Conservation (phyloP, 768 basidiomycete species). For the Bullera alba region DNA sequence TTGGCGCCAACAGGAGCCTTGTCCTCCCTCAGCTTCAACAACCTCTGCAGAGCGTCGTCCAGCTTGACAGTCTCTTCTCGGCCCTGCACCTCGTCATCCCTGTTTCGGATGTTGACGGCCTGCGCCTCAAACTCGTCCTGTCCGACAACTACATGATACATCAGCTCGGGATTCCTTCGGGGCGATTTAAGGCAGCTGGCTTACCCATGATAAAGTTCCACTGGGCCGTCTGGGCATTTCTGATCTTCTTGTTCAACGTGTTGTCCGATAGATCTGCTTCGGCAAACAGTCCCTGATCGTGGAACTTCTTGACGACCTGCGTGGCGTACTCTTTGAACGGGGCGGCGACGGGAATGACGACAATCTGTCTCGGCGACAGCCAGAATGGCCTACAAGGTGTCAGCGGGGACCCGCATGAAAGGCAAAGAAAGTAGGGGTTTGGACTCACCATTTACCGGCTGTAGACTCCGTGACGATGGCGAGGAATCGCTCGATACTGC, state of each 20-base stretch:
- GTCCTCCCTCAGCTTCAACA: constrained; percentile 49
- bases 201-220: constrained; percentile 95
- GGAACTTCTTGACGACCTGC: constrained; percentile 65
- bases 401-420: background rate
- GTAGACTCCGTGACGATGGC: constrained; percentile 96
- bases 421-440: background rate
- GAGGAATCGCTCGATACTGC: constrained; percentile 89
- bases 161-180: background rate
- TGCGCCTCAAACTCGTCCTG: constrained; percentile 77
- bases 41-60: constrained; percentile 62
- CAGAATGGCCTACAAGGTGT: constrained; percentile 76
- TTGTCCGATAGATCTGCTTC: constrained; percentile 89
- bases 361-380: constrained; percentile 90
- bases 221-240: constrained; percentile 93
- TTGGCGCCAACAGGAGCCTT: background rate
- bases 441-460: constrained; percentile 84
- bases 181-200: constrained; percentile 30
- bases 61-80: constrained; percentile 59
- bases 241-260: constrained; percentile 92
- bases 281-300: constrained; percentile 66
- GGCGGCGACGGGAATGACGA: constrained; percentile 86
- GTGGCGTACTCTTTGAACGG: constrained; percentile 86
- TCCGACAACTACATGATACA: constrained; percentile 70
- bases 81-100: constrained; percentile 82
- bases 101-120: constrained; percentile 91